Base-by-base conservation (phyloP, 305 asterid species). In the Fraxinus velutina region DNA sequence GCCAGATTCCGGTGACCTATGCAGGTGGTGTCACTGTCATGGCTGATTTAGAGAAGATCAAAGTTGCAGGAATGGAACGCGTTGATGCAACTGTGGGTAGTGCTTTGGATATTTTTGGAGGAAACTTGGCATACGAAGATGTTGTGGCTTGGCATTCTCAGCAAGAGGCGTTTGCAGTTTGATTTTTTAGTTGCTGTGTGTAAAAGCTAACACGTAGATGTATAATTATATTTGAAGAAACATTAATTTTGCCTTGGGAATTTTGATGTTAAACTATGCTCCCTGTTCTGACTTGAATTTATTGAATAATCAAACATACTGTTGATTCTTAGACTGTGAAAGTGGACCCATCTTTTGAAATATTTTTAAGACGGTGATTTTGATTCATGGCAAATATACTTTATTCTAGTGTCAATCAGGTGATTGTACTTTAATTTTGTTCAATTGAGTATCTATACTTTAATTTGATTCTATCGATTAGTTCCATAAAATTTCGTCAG, bases 81-180 rank as follows among this genome's bases (percentile, higher is more conserved):
- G 97, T 94, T 64, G 98, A 96, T 84, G 97, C 91, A 80, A 96
- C 97, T 0, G 97, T 96, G 33, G 99, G 99, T 81, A 94, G 99
- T 80, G 97, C 99, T 22, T 88, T 96, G 87, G 98, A 96, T 76
- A 93, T 94, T 60, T 96, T 96, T 84, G 99, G 99, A 32, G 99
- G 99, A 77, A 90, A 87, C 80, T 79, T 96, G 87, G 85, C 94
- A 22, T 96, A 94, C 89, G 88, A 85, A 93, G 97, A 93, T 79
- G 95, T 96, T 1, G 98, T 96, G 83, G 81, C 88, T 83, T 96
- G 99, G 98, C 97, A 96, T 82, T 80, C 87, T 81, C 92, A 88
- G 89, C 97, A 94, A 81, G 82, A 90, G 82, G 82, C 89, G 8
- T 72, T 82, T 68, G 83, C 87, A 21, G 83, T 86, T 83, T 91